Evolutionary conservation across 352 stramenopile genomes (phyloP), one percentile per base, ranked within the genome.

Genomic region (Phytopythium kandeliae): DNA sequence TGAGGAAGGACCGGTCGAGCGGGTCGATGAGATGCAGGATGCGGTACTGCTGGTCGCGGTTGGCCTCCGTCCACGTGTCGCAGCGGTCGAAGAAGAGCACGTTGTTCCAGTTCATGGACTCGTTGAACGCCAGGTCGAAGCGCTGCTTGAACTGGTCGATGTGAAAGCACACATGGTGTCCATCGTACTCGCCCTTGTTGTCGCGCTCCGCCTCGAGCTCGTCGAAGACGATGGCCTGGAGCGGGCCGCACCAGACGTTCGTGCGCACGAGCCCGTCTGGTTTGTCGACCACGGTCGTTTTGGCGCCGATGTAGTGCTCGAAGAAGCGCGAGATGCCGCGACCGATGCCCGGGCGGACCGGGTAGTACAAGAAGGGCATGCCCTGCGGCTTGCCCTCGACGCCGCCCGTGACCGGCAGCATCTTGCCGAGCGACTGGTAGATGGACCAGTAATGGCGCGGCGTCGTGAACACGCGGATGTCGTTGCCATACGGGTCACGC

Each of bases 101-200:
- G 57, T 86, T 88, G 63, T 85, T 88, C 77, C 74, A 88, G 46
- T 80, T 65, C 69, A 85, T 83, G 24, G 65, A 57, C 19, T 85
- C 74, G 48, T 78, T 77, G 59, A 48, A 62, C 5, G 74, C 74
- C 41, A 75, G 60, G 57, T 86, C 63, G 63, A 84, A 86, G 42
- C 59, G 72, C 52, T 80, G 68, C 50, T 88, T 70, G 52, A 88
- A 88, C 33, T 73, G 67, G 48, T 82, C 65, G 26, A 88, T 85
- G 58, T 88, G 74, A 55, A 88, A 81, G 60, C 77, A 88, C 53
- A 88, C 56, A 62, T 88, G 77, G 61, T 88, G 74, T 33, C 77
- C 77, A 55, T 88, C 77, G 56, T 88, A 88, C 58, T 82, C 74
- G 36, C 74, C 74, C 62, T 71, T 81, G 59, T 41, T 78, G 49